Percentiles rank a stretch among this genome's conserved stretches.
Evolutionary conservation across 192 early-diverging fungal genomes (phyloP).

Genomic region (Pilaira anomala): DNA sequence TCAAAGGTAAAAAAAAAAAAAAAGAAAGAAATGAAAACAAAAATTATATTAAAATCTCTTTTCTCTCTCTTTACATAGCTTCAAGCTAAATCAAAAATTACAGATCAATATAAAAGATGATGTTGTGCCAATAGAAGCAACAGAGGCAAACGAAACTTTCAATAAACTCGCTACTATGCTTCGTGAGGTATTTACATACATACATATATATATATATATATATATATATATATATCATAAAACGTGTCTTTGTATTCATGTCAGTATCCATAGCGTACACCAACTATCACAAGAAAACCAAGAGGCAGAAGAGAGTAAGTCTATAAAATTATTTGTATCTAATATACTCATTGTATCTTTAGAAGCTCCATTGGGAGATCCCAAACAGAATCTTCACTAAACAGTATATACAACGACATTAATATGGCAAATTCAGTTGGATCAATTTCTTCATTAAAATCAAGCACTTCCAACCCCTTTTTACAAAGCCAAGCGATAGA

Average conservation of each 20-base stretch:
- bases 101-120: conserved; percentile 4
- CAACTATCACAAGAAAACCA: neutral
- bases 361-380: too few species aligned
- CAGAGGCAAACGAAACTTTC: neutral
- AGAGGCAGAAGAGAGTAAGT: conserved; percentile 13
- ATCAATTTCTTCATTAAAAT: too few species aligned
- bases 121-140: neutral
- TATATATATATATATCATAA: too few species aligned
- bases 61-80: neutral
- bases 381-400: too few species aligned
- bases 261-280: conserved; percentile 1
- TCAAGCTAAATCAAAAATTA: neutral
- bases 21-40: neutral
- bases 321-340: neutral
- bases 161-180: conserved; percentile 2
- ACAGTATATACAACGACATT: too few species aligned
- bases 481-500: too few species aligned
- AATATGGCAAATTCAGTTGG: too few species aligned
- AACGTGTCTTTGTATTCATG: too few species aligned
- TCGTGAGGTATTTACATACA: neutral
- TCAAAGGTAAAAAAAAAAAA: conserved; percentile 1
- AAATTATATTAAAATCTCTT: neutral
- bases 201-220: too few species aligned
- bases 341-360: too few species aligned
- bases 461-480: too few species aligned